Base-by-base conservation (phyloP, 768 basidiomycete genomes). In the Aureoboletus auriporus region DNA sequence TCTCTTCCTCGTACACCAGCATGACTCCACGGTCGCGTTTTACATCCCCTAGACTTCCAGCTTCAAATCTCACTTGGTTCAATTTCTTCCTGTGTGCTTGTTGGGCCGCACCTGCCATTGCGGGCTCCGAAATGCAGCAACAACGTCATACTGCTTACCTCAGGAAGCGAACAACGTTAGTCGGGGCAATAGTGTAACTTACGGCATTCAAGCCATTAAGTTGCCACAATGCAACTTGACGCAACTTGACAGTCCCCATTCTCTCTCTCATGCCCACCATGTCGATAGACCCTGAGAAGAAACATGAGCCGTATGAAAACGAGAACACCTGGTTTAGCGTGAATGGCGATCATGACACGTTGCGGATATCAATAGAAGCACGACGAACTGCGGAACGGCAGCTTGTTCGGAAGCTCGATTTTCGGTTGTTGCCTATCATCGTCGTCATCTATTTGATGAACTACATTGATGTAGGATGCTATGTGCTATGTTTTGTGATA, bases 361-460 rank as follows among this genome's bases (percentile, higher is more conserved):
- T 49, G 28, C 34, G 29, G 6, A 23, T 23, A 23, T 23, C 20
- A 23, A 23, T 17, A 7, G 53, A 55, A 44, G 28, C 33, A 29
- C 56, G 54, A 26, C 49, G 27, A 17, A 26, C 14, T 34, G 55
- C 49, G 3, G 62, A 64, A 42, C 50, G 47, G 20, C 45, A 23
- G 46, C 75, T 86, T 13, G 73, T 82, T 13, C 69, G 78, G 35
- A 79, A 75, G 51, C 70, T 86, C 40, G 84, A 84, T 53, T 62
- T 55, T 51, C 70, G 82, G 31, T 63, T 85, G 4, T 58, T 86
- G 40, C 79, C 80, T 0, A 77, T 78, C 1, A 75, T 85, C 34
- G 67, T 81, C 16, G 44, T 82, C 44, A 80, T 84, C 30, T 83
- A 68, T 54, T 74, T 85, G 50, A 77, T 84, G 78, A 85, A 84